phyloP scores from a whole-genome alignment of 2,329 filamentous ascomycete species.

The Neurospora sp. region DNA sequence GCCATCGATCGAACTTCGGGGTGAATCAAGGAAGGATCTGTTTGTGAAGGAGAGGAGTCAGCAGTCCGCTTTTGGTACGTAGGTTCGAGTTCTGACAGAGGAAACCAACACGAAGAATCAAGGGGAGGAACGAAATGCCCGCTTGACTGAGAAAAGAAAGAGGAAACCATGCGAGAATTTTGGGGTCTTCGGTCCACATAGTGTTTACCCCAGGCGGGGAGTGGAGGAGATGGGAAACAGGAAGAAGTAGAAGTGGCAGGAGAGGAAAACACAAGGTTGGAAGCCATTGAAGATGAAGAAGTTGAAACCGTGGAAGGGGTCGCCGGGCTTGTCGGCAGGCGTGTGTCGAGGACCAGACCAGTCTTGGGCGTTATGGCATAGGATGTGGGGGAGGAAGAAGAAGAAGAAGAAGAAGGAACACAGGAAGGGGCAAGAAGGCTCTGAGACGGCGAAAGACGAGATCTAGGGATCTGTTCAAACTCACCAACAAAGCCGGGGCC shows the following conservation, averaged over 20 bases:
- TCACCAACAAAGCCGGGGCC: constrained; percentile 45
- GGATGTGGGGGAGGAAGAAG: constrained; percentile 19
- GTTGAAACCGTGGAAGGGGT: constrained; percentile 18
- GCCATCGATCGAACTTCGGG: constrained; percentile 42
- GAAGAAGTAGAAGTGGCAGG: constrained; percentile 22
- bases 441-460: constrained; percentile 14
- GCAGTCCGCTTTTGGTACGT: constrained; percentile 16
- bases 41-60: constrained; percentile 24
- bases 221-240: constrained; percentile 23
- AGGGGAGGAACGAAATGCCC: constrained; percentile 43
- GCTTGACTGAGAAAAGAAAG: constrained; percentile 44
- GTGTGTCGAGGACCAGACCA: constrained; percentile 20
- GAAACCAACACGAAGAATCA: constrained; percentile 43
- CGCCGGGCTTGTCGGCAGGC: constrained; percentile 15
- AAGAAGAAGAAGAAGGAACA: constrained; percentile 18
- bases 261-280: constrained; percentile 23
- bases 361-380: constrained; percentile 14
- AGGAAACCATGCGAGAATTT: constrained; percentile 25
- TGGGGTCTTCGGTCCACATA: constrained; percentile 15
- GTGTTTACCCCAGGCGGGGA: constrained; percentile 23
- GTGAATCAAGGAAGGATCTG: constrained; percentile 49
- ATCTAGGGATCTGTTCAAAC: constrained; percentile 32
- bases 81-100: constrained; percentile 23
- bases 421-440: constrained; percentile 7
- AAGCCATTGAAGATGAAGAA: constrained; percentile 17